Evolutionary conservation across 257 asterid species (phyloP).

Genomic region (Echium plantagineum): DNA sequence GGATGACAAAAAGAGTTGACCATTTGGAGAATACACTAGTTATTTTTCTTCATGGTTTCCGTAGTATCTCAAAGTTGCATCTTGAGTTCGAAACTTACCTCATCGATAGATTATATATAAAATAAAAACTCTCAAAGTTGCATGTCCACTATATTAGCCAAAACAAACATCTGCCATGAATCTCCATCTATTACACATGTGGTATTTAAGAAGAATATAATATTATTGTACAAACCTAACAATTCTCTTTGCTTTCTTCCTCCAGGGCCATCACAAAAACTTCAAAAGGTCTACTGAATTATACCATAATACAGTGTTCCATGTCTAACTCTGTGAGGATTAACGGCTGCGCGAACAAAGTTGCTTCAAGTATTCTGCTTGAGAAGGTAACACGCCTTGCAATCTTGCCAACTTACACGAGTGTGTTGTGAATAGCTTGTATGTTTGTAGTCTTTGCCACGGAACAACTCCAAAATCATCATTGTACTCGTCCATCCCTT

Average conservation of each 20-base stretch:
- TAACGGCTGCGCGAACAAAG: conserved; percentile 31
- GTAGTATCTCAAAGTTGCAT: too few species aligned
- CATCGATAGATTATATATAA: too few species aligned
- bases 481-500: conserved; percentile 75
- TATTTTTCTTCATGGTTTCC: too few species aligned
- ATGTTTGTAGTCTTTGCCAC: conserved; percentile 57
- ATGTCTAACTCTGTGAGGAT: neutral
- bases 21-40: too few species aligned
- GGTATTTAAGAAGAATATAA: neutral
- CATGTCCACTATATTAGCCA: too few species aligned
- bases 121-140: too few species aligned
- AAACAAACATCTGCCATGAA: neutral
- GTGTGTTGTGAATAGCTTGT: conserved; percentile 61
- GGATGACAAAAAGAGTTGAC: too few species aligned
- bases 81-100: too few species aligned
- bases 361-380: conserved; percentile 44
- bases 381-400: conserved; percentile 85
- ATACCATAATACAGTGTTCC: neutral
- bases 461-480: conserved; percentile 94
- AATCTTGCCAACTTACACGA: conserved; percentile 75
- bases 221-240: neutral
- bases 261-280: neutral
- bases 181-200: neutral
- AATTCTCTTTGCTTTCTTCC: neutral
- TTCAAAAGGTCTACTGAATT: neutral